These are phyloP conservation scores for Colletotrichum phormii DNA, from an alignment of 2,329 filamentous ascomycete species.

Conservation along the genomic window DNA sequence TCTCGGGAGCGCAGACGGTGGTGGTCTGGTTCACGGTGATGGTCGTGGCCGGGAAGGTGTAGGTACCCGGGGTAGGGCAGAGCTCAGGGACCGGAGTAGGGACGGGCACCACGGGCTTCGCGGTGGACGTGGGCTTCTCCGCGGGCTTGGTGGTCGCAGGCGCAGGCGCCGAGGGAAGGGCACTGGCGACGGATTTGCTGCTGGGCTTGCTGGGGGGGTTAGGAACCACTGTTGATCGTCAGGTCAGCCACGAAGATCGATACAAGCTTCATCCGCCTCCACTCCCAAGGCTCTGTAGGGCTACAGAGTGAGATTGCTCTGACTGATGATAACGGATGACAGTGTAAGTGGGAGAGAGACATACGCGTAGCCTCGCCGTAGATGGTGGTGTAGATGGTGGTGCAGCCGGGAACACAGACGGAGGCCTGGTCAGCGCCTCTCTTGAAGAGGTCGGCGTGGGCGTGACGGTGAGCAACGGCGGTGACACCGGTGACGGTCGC, in stretches of 20 bases:
- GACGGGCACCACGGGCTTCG: constrained; percentile 58
- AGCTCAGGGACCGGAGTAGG: constrained; percentile 65
- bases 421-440: constrained; percentile 55
- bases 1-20: constrained; percentile 73
- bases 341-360: constrained; percentile 41
- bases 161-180: constrained; percentile 43
- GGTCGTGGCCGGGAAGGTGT: constrained; percentile 81
- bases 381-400: constrained; percentile 78
- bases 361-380: constrained; percentile 75
- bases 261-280: neutral
- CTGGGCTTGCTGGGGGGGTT: constrained; percentile 46
- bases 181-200: constrained; percentile 40
- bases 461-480: constrained; percentile 71
- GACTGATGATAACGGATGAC: too few relatives aligned
- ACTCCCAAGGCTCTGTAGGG: neutral
- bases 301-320: neutral
- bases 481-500: constrained; percentile 68
- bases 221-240: constrained; percentile 49
- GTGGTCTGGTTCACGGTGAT: constrained; percentile 74
- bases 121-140: constrained; percentile 48
- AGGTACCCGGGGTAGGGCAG: constrained; percentile 76
- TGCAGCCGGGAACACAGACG: constrained; percentile 73
- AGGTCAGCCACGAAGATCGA: constrained; percentile 8
- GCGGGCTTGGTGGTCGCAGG: constrained; percentile 41
- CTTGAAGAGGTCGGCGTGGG: constrained; percentile 70